Evolutionary conservation across 2,329 filamentous ascomycete genomes (phyloP).

Genomic region (Epichloe coenophiala): DNA sequence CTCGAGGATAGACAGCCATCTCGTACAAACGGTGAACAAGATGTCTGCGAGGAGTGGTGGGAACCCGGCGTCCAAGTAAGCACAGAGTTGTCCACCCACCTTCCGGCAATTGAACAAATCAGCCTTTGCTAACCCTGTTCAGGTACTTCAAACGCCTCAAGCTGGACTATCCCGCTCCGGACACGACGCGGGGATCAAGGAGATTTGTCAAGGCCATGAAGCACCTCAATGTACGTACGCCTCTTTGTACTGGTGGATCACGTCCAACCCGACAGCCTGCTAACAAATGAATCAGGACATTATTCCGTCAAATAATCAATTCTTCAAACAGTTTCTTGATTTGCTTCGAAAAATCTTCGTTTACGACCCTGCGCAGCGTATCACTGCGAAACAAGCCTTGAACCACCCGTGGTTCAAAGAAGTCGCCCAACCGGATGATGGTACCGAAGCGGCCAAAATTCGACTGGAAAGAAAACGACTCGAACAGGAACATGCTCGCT

Average conservation of each 20-base stretch:
- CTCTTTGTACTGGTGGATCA: background rate
- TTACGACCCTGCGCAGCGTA: constrained; percentile 44
- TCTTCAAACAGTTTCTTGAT: constrained; percentile 42
- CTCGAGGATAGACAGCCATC: constrained; percentile 40
- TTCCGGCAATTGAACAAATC: no score
- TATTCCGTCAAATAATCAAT: constrained; percentile 39
- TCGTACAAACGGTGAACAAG: constrained; percentile 36
- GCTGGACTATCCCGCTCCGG: constrained; percentile 50
- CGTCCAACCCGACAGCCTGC: background rate
- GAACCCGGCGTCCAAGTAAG: constrained; percentile 52
- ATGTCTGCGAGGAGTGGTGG: constrained; percentile 42
- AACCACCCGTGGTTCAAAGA: constrained; percentile 50
- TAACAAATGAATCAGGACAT: constrained; percentile 25
- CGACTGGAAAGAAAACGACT: constrained; percentile 14
- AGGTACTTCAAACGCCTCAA: constrained; percentile 55
- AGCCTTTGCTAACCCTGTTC: background rate
- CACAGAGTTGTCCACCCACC: background rate
- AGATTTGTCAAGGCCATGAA: constrained; percentile 64
- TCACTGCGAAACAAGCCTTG: constrained; percentile 45
- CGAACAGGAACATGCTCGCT: constrained; percentile 4
- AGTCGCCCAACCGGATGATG: constrained; percentile 42
- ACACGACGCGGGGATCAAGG: constrained; percentile 50
- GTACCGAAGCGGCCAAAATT: constrained; percentile 46
- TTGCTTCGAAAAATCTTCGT: constrained; percentile 47
- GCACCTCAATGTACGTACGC: constrained; percentile 46